These are phyloP conservation scores for Fraxinus nigra DNA, from an alignment of 305 asterid genomes.

Conservation along the genomic window DNA sequence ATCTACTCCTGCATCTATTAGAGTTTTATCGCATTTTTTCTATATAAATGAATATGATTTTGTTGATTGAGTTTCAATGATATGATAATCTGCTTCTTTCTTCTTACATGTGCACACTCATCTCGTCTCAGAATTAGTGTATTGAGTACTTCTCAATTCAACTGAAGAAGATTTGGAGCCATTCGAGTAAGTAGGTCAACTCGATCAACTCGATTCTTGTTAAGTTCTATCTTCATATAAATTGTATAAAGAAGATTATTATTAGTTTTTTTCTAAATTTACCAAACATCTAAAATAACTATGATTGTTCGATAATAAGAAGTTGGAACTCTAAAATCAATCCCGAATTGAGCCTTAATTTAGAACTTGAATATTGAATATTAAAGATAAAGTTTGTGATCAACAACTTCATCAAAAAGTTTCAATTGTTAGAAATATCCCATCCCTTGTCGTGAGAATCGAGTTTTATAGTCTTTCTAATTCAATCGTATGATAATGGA, in stretches of 20 bases:
- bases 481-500: background rate
- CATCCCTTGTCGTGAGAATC: background rate
- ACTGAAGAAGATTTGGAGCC: background rate
- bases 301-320: background rate
- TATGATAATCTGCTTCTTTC: background rate
- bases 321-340: background rate
- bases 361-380: background rate
- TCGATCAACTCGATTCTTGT: background rate
- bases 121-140: background rate
- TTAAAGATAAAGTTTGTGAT: background rate
- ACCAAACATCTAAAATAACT: background rate
- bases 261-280: background rate
- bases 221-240: background rate
- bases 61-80: background rate
- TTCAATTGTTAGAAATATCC: background rate
- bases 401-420: background rate
- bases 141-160: background rate
- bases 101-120: no score
- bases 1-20: background rate
- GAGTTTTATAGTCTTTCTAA: background rate
- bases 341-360: background rate
- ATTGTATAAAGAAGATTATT: background rate
- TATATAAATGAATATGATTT: no score
- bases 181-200: background rate
- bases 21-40: background rate